Conservation (phyloP, 75 land plant genomes). For the Pinus albicaulis region DNA sequence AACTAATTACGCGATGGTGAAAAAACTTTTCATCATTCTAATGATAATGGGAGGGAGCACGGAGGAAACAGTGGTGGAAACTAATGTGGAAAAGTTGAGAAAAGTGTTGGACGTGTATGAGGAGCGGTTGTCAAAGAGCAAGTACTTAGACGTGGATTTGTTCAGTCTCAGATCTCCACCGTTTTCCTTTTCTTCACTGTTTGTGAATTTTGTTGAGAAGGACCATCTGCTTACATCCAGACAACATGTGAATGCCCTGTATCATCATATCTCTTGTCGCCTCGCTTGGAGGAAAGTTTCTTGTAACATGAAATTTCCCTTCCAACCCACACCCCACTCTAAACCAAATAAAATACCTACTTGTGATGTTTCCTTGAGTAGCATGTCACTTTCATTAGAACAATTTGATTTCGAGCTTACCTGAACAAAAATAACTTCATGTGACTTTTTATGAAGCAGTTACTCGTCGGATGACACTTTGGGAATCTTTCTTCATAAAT, state of each 20-base stretch:
- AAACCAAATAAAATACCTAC: too few relatives aligned
- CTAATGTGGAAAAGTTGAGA: conserved; percentile 20
- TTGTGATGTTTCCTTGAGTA: too few relatives aligned
- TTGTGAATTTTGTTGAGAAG: conserved; percentile 16
- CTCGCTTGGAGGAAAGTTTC: conserved; percentile 35
- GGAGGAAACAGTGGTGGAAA: conserved; percentile 16
- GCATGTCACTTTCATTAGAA: too few relatives aligned
- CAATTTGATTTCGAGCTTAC: too few relatives aligned
- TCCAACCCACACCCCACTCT: too few relatives aligned
- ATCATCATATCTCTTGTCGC: conserved; percentile 37
- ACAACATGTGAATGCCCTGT: conserved; percentile 50
- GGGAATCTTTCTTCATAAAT: too few relatives aligned
- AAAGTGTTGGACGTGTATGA: conserved; percentile 47
- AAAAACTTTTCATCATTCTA: too few relatives aligned
- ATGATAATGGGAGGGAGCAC: not conserved
- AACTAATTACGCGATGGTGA: conserved; percentile 1
- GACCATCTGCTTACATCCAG: conserved; percentile 23
- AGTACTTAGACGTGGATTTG: conserved; percentile 40
- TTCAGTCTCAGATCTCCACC: conserved; percentile 42
- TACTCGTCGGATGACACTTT: too few relatives aligned
- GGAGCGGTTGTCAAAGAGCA: conserved; percentile 11
- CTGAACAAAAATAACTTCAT: too few relatives aligned
- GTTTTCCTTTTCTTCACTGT: conserved; percentile 18
- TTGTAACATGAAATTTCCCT: not conserved
- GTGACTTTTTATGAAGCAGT: too few relatives aligned